Evolutionary conservation across 176 grass and related monocot genomes (phyloP).

Genomic region (Cenchrus americanus): DNA sequence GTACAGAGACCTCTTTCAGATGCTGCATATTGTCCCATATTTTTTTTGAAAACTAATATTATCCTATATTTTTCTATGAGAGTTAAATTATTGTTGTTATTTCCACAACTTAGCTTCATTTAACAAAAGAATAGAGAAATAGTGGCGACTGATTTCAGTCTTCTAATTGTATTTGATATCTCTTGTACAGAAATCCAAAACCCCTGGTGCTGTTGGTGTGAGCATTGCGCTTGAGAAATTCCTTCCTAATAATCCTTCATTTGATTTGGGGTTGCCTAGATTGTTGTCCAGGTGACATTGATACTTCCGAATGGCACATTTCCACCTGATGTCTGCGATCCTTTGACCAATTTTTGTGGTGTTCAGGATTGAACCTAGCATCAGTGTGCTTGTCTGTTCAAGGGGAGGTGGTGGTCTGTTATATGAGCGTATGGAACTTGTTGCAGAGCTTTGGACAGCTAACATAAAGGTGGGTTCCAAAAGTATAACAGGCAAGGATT

Average conservation of each 20-base stretch:
- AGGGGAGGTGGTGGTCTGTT: conserved; percentile 86
- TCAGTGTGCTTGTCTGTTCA: conserved; percentile 94
- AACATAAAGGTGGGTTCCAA: conserved; percentile 79
- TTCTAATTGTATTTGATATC: conserved; percentile 42
- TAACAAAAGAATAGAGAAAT: not conserved
- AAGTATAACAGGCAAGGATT: not conserved
- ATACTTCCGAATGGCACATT: conserved; percentile 26
- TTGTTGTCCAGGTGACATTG: conserved; percentile 44
- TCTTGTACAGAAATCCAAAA: conserved; percentile 67
- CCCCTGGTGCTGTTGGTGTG: conserved; percentile 88
- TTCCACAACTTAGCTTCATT: not conserved
- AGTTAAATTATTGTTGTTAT: conserved; percentile 15
- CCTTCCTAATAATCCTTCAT: conserved; percentile 70
- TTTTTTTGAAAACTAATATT: not conserved
- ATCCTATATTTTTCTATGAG: not conserved
- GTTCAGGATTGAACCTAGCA: conserved; percentile 72
- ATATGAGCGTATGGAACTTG: conserved; percentile 85
- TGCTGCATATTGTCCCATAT: not conserved
- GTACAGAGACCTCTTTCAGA: not conserved
- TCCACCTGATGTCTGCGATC: not conserved
- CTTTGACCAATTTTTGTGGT: not conserved
- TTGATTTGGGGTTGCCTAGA: conserved; percentile 76
- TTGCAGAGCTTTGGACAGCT: conserved; percentile 85
- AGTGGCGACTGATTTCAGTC: conserved; percentile 5
- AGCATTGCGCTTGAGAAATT: conserved; percentile 97